These are phyloP conservation scores for Colletotrichum costaricense DNA, from an alignment of 2,329 filamentous ascomycete genomes.

Conservation along the genomic window DNA sequence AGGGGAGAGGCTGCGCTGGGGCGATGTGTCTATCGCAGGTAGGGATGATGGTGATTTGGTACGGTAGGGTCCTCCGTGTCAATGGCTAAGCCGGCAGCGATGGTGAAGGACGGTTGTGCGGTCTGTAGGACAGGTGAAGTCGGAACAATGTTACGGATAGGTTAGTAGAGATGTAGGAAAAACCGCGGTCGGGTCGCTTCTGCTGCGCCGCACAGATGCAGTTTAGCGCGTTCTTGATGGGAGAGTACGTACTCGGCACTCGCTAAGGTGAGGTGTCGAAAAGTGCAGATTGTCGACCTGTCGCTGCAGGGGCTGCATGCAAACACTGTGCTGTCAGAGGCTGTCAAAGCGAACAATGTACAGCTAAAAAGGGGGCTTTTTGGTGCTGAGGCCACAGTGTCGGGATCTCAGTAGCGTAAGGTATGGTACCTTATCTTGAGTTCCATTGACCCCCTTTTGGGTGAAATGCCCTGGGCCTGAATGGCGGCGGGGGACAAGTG, in stretches of 20 bases:
- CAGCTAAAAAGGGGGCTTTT: not conserved
- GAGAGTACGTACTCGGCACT: not conserved
- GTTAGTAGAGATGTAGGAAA: not conserved
- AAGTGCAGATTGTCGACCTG: not conserved
- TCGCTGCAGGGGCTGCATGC: not conserved
- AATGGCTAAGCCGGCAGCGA: constrained; percentile 1
- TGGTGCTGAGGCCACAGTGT: constrained; percentile 15
- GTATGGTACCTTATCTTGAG: not conserved
- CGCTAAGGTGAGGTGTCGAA: no score
- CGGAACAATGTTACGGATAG: constrained; percentile 22
- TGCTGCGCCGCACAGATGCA: constrained; percentile 32
- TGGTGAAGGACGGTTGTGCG: not conserved
- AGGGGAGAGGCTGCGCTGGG: not conserved
- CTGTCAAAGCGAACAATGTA: constrained; percentile 6
- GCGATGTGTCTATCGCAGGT: not conserved
- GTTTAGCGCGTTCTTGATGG: constrained; percentile 21
- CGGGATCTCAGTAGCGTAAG: not conserved
- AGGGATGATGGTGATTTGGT: not conserved
- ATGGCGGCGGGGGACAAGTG: not conserved
- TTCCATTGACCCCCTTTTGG: not conserved
- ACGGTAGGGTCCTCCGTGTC: constrained; percentile 1
- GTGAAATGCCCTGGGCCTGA: not conserved
- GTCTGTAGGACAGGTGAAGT: constrained; percentile 14
- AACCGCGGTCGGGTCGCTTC: constrained; percentile 15
- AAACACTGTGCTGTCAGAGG: constrained; percentile 28